Percentiles rank a stretch among this genome's conserved stretches.
These are phyloP conservation scores for Penicillium goetzii DNA, from an alignment of 495 filamentous ascomycete genomes.

Conservation along the genomic window DNA sequence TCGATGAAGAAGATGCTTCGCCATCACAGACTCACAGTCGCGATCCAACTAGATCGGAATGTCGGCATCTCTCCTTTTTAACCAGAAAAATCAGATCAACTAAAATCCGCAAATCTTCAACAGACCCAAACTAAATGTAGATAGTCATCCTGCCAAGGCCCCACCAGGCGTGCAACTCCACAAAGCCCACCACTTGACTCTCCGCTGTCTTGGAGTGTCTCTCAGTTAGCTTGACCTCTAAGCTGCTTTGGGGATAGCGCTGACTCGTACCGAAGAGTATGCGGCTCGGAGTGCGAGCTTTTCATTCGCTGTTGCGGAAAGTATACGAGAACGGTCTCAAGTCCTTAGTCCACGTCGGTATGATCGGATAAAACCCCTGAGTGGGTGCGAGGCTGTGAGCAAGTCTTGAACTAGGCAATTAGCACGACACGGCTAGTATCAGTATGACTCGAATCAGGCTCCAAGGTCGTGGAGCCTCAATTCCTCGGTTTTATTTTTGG, in stretches of 20 bases:
- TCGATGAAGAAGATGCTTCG: conserved; percentile 3
- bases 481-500: conserved; percentile 4
- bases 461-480: conserved; percentile 8
- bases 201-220: conserved; percentile 12
- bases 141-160: conserved; percentile 3
- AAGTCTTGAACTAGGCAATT: background rate
- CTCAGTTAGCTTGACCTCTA: background rate
- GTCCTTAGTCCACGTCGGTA: conserved; percentile 1
- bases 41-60: background rate
- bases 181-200: conserved; percentile 10
- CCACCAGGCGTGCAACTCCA: background rate
- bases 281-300: conserved; percentile 7
- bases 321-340: conserved; percentile 15
- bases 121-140: background rate
- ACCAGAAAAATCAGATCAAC: background rate
- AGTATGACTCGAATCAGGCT: conserved; percentile 5
- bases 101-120: background rate
- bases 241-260: conserved; percentile 7
- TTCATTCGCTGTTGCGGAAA: background rate
- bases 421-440: background rate
- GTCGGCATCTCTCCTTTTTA: conserved; percentile 3
- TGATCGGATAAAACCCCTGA: conserved; percentile 10
- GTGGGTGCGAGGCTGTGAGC: too few relatives aligned
- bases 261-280: conserved; percentile 10
- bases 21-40: background rate